These are phyloP conservation scores for Stephania japonica DNA, from an alignment of 164 flowering plant genomes.

Conservation along the genomic window DNA sequence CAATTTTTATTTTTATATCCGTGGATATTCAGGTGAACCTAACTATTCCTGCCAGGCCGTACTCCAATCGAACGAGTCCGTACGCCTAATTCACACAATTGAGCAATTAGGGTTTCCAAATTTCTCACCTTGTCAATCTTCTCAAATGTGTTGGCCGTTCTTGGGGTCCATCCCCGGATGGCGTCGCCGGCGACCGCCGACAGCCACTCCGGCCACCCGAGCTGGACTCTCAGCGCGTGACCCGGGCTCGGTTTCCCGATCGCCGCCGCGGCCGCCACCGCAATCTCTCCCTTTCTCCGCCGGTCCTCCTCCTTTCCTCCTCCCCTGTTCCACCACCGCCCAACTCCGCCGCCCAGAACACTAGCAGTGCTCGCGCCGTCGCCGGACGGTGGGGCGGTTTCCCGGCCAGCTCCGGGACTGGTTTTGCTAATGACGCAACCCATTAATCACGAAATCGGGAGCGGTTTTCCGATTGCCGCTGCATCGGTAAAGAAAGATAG, in stretches of 20 bases:
- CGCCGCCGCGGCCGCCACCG: constrained; percentile 4
- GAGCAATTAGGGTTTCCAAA: not conserved
- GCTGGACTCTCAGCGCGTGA: constrained; percentile 21
- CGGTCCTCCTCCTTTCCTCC: constrained; percentile 13
- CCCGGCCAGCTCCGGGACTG: constrained; percentile 17
- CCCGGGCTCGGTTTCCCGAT: constrained; percentile 17
- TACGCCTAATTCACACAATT: not conserved
- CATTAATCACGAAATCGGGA: constrained; percentile 25
- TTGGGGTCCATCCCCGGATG: constrained; percentile 55
- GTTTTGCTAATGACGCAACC: constrained; percentile 44
- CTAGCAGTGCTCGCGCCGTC: constrained; percentile 1
- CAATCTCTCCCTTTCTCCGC: not conserved
- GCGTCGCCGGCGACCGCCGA: constrained; percentile 53
- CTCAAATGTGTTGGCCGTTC: constrained; percentile 60
- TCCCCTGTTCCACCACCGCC: constrained; percentile 12
- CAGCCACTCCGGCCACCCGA: constrained; percentile 72
- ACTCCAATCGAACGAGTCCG: not conserved
- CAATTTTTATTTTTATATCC: too few relatives aligned
- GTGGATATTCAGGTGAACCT: too few relatives aligned
- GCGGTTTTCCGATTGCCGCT: constrained; percentile 6
- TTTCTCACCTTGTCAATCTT: constrained; percentile 55
- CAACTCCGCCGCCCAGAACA: constrained; percentile 6
- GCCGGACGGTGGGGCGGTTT: constrained; percentile 6
- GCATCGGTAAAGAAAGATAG: not conserved
- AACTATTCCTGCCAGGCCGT: too few relatives aligned